A percentile compares a stretch with the other conserved stretches of the same genome.
phyloP scores from a whole-genome alignment of 371 early-diverging fungal genomes.

The Mucor ambiguus region DNA sequence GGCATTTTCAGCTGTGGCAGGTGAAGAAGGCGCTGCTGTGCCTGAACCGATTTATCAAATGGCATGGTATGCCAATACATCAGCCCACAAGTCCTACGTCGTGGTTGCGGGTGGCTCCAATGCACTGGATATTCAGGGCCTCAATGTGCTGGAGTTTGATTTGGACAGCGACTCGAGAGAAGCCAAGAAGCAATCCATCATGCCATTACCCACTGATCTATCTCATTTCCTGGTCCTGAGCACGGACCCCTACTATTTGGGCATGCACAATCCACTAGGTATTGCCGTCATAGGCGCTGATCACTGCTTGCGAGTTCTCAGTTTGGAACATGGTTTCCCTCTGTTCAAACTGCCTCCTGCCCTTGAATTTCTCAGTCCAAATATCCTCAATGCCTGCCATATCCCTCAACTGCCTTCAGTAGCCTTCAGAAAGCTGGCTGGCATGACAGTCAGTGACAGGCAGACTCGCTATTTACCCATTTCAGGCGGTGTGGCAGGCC shows the following conservation, averaged over 20 bases:
- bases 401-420: conserved; percentile 28
- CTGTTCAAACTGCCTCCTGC: conserved; percentile 48
- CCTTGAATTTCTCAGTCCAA: conserved; percentile 48
- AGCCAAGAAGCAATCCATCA: conserved; percentile 48
- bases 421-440: conserved; percentile 30
- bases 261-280: conserved; percentile 47
- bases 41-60: conserved; percentile 56
- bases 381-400: conserved; percentile 34
- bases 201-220: conserved; percentile 48
- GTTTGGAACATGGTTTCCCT: conserved; percentile 41
- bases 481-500: conserved; percentile 46
- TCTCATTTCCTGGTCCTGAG: conserved; percentile 53
- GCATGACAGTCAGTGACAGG: conserved; percentile 9
- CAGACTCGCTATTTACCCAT: conserved; percentile 47
- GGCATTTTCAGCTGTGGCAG: conserved; percentile 20
- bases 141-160: conserved; percentile 51
- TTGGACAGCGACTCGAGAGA: conserved; percentile 41
- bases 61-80: conserved; percentile 49
- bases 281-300: conserved; percentile 44
- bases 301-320: conserved; percentile 34
- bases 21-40: not conserved
- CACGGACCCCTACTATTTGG: conserved; percentile 48
- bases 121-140: conserved; percentile 39
- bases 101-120: conserved; percentile 50
- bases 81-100: conserved; percentile 41